A percentile compares a stretch with the other conserved stretches of the same genome.
phyloP scores from a whole-genome alignment of 306 rosid genomes.

The Vigna radiata region DNA sequence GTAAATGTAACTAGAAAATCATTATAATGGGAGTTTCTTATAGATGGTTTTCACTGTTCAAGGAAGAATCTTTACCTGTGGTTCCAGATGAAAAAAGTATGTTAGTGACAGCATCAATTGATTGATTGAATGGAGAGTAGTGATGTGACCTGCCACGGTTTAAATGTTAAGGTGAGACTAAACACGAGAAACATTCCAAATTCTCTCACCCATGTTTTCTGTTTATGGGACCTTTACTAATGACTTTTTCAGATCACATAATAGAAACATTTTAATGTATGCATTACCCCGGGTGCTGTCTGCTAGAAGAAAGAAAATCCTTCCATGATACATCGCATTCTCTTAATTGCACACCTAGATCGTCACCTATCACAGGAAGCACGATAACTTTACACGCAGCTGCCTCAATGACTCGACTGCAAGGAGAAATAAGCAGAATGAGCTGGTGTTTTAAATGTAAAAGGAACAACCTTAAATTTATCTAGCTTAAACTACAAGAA shows the following conservation, averaged over 20 bases:
- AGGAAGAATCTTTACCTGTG: slow-evolving; percentile 63
- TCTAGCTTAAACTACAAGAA: slow-evolving; percentile 20
- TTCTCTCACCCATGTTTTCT: neutral
- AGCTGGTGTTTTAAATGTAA: slow-evolving; percentile 3
- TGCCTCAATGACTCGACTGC: slow-evolving; percentile 82
- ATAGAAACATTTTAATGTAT: neutral
- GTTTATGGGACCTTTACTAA: slow-evolving; percentile 6
- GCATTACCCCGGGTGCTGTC: slow-evolving; percentile 58
- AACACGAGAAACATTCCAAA: slow-evolving; percentile 30
- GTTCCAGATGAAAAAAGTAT: slow-evolving; percentile 97
- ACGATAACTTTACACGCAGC: slow-evolving; percentile 70
- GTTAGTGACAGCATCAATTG: slow-evolving; percentile 72
- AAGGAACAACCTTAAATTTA: slow-evolving; percentile 8
- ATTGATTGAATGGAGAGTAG: slow-evolving; percentile 66
- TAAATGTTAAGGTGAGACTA: slow-evolving; percentile 36
- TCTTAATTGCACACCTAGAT: slow-evolving; percentile 61
- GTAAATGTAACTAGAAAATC: slow-evolving; percentile 35
- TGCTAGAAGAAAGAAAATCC: slow-evolving; percentile 65
- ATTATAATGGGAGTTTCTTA: slow-evolving; percentile 6
- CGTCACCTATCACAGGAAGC: slow-evolving; percentile 70
- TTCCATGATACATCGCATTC: slow-evolving; percentile 76
- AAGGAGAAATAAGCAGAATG: slow-evolving; percentile 43
- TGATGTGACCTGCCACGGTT: slow-evolving; percentile 63
- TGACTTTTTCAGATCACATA: slow-evolving; percentile 12
- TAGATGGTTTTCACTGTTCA: slow-evolving; percentile 2